A percentile compares a stretch with the other conserved stretches of the same genome.
phyloP scores from a whole-genome alignment of 345 rosid species.

The Camelina neglecta region DNA sequence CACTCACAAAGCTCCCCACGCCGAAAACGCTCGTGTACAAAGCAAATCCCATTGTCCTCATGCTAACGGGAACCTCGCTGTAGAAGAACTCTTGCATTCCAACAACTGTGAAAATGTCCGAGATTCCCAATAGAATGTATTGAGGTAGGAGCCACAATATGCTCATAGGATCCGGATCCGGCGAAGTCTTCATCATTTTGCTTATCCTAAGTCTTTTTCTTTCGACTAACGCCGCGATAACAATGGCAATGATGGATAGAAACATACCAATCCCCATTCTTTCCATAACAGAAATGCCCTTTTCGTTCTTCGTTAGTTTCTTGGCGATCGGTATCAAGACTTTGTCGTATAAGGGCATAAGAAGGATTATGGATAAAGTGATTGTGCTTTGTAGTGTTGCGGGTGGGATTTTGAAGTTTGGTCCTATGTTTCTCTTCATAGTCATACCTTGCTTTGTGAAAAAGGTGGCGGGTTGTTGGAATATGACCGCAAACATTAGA shows the following conservation, averaged over 20 bases:
- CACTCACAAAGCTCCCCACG: constrained; percentile 87
- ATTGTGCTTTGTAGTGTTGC: constrained; percentile 92
- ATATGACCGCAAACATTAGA: constrained; percentile 85
- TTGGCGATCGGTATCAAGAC: constrained; percentile 63
- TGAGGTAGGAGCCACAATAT: constrained; percentile 91
- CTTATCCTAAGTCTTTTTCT: constrained; percentile 60
- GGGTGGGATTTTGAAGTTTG: constrained; percentile 81
- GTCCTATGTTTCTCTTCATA: constrained; percentile 77
- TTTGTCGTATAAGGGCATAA: constrained; percentile 82
- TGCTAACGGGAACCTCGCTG: constrained; percentile 77
- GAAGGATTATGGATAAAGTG: constrained; percentile 81
- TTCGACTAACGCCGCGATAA: constrained; percentile 84
- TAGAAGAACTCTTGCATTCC: constrained; percentile 99
- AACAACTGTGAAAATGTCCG: constrained; percentile 92
- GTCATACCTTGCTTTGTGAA: constrained; percentile 93
- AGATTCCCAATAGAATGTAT: constrained; percentile 77
- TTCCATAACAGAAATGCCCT: constrained; percentile 69
- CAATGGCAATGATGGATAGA: constrained; percentile 79
- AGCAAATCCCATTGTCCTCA: constrained; percentile 95
- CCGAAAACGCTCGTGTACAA: constrained; percentile 92
- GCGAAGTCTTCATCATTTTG: constrained; percentile 29
- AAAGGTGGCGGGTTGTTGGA: constrained; percentile 86
- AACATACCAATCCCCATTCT: constrained; percentile 95
- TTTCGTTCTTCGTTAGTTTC: constrained; percentile 49
- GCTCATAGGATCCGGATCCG: constrained; percentile 51